Percentiles rank a stretch among this genome's conserved stretches.
Evolutionary conservation across 495 filamentous ascomycete species (phyloP).

Genomic region (Penicillium cataractarum): DNA sequence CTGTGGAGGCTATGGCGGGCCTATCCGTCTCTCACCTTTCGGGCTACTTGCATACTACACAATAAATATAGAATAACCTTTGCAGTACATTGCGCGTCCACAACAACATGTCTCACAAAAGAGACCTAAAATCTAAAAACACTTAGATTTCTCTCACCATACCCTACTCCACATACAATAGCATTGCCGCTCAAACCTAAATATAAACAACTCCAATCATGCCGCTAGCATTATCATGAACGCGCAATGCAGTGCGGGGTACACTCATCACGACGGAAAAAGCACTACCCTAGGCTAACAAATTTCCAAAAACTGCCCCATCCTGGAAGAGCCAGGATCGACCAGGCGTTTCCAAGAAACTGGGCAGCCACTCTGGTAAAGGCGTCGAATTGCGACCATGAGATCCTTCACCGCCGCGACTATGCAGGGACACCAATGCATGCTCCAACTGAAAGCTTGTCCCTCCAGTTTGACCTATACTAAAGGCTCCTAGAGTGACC

Average conservation of each 20-base stretch:
- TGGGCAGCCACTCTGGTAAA: constrained; percentile 22
- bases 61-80: constrained; percentile 1
- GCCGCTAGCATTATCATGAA: neutral
- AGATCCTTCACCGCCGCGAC: constrained; percentile 4
- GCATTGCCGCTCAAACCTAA: neutral
- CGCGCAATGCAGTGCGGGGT: constrained; percentile 1
- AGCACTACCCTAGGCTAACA: constrained; percentile 9
- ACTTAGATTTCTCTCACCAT: neutral
- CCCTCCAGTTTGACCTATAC: neutral
- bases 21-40: constrained; percentile 1
- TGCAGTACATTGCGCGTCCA: constrained; percentile 1
- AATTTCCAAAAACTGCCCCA: constrained; percentile 12
- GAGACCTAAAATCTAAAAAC: neutral
- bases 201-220: neutral
- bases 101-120: neutral
- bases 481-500: neutral
- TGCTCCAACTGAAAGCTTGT: constrained; percentile 18
- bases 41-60: neutral
- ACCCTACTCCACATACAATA: neutral
- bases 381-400: neutral
- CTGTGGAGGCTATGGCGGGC: neutral
- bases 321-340: constrained; percentile 24
- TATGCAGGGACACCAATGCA: constrained; percentile 20
- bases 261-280: neutral
- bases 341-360: constrained; percentile 18